Evolutionary conservation across 129 eudicot species (phyloP).

Genomic region (Flaveria ramosissima): DNA sequence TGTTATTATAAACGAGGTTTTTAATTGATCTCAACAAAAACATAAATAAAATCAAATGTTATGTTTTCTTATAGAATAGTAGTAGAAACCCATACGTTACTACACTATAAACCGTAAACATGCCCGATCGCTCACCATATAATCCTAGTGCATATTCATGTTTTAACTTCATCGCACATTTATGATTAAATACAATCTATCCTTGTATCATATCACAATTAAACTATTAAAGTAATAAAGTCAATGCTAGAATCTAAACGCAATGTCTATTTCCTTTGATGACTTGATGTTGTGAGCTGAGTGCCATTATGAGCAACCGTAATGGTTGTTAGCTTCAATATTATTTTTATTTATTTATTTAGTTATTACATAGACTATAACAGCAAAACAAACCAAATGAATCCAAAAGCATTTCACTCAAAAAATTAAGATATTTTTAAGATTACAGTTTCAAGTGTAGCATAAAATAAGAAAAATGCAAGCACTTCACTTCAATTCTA

Average conservation of each 20-base stretch:
- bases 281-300: neutral
- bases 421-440: no score
- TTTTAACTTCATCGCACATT: neutral
- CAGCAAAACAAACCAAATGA: neutral
- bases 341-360: neutral
- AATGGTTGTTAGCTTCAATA: slow-evolving; percentile 27
- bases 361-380: neutral
- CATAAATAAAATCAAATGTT: no score
- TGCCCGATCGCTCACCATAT: neutral
- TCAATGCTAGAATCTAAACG: slow-evolving; percentile 16
- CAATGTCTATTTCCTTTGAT: slow-evolving; percentile 12
- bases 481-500: no score
- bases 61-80: no score
- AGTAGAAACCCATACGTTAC: no score
- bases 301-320: slow-evolving; percentile 40
- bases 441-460: no score
- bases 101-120: no score
- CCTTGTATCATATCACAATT: neutral
- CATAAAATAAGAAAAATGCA: no score
- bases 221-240: neutral
- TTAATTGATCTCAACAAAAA: no score
- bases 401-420: neutral
- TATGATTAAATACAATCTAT: slow-evolving; percentile 5
- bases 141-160: neutral
- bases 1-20: no score